Conservation (phyloP, 129 eudicot species). For the Centella asiatica region DNA sequence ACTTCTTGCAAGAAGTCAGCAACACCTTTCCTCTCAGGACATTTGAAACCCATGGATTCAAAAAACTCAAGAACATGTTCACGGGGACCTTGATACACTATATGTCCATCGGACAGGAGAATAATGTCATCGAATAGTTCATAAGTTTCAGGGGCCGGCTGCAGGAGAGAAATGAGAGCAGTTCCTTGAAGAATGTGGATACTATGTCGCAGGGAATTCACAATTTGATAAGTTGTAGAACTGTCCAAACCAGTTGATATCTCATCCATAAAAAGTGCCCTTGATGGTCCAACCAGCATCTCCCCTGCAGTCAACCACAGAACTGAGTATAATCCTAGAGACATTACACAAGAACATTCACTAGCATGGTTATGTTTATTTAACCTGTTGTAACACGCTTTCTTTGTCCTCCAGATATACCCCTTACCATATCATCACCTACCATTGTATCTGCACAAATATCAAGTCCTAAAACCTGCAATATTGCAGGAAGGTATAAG, state of each 20-base stretch:
- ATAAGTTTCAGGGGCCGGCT: conserved; percentile 91
- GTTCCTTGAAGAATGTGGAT: conserved; percentile 78
- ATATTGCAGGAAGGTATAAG: conserved; percentile 1
- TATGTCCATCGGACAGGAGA: conserved; percentile 55
- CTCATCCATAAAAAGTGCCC: conserved; percentile 86
- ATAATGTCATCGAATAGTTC: conserved; percentile 69
- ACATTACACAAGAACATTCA: neutral
- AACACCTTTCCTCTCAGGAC: conserved; percentile 77
- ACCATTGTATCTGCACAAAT: conserved; percentile 83
- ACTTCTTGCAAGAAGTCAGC: conserved; percentile 92
- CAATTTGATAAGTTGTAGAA: conserved; percentile 75
- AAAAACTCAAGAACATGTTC: conserved; percentile 72
- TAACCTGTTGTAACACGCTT: conserved; percentile 88
- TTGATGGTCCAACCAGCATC: conserved; percentile 87
- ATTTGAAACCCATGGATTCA: conserved; percentile 62
- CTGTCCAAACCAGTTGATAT: conserved; percentile 94
- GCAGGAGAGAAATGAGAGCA: conserved; percentile 70
- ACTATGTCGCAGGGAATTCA: conserved; percentile 51
- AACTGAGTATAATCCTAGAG: neutral
- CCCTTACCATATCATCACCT: conserved; percentile 67
- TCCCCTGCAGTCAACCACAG: conserved; percentile 37
- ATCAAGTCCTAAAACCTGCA: conserved; percentile 73
- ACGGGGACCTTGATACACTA: conserved; percentile 77
- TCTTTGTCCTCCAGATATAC: conserved; percentile 86
- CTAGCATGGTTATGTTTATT: neutral